Evolutionary conservation across 2,329 filamentous ascomycete genomes (phyloP), one percentile per base, ranked within the genome.

Genomic region (Gremmenia infestans): DNA sequence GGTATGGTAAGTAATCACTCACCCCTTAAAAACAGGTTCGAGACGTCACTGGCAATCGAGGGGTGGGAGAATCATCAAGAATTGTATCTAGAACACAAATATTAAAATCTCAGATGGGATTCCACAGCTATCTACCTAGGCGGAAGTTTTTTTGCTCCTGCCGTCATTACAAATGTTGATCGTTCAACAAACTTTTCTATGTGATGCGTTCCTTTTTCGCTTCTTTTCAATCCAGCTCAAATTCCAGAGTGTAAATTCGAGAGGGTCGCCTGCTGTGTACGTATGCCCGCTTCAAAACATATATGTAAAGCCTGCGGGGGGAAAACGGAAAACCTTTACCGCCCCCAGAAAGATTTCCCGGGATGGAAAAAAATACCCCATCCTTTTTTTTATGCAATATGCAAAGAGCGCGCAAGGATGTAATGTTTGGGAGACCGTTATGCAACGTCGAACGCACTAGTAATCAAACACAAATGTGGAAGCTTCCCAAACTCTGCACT

Each of bases 171-270:
- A 22, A 54, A n/a, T 48, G 63, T 59, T 67, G 58, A 68, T 59
- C 57, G 57, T 23, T 43, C 45, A 28, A 28, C 45, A 22, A 23
- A 47, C 45, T 47, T 47, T 45, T 45, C 22, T 47, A 47, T 47
- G 45, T 47, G 15, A n/a, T n/a, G 3, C 23, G 14, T 0, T 96
- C 91, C 71, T 79, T 88, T 50, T 93, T 90, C 0, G 93, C 93
- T 1, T 47, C 14, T 56, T 96, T 95, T 72, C 92, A 92, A 0
- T 78, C 78, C 59, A 83, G 84, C 65, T 79, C 81, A 48, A 83
- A n/a, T 45, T 17, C 42, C 19, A 11, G 42, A 45, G 19, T 28
- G 19, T 45, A 11, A 45, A 22, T 39, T 17, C n/a, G 19, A 45
- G 19, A 22, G 40, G 14, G 8, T 22, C 42, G 42, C 42, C 5